Base-by-base conservation (phyloP, 805 yeast genomes). In the Monosporozyma servazzii region DNA sequence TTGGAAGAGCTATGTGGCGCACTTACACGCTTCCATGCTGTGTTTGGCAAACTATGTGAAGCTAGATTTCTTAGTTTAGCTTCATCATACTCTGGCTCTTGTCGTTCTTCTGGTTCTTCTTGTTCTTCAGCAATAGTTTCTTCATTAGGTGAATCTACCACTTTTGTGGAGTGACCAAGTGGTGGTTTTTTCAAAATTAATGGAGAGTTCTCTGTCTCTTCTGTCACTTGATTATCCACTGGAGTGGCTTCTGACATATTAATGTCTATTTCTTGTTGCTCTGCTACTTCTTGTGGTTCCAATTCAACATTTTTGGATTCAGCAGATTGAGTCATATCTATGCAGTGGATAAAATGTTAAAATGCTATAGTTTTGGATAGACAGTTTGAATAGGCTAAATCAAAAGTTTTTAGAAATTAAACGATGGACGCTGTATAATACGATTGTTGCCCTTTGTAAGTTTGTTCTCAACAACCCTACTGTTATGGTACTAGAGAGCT, bases 41-140 rank as follows among this genome's bases (percentile, higher is more conserved):
- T 62, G 30, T 65, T 65, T 3, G 70, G 69, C 6, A 65, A 52
- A 3, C 64, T 66, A 48, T 61, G 64, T 49, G 62, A 64, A 1
- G 64, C 55, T 44, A 66, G 51, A 40, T 66, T 66, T 49, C 64
- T 65, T 33, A 53, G 47, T 3, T 48, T 54, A 3, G 67, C 71
- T 44, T 67, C 71, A 4, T 50, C 53, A 50, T 65, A 66, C 8
- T 40, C n/a, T 20, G 39, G 8, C 17, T 46, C 48, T 30, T 33
- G 23, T 21, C 15, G 15, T 31, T 46, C 48, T 20, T 46, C 36
- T n/a, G 13, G 20, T 40, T 21, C 29, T 15, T 47, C 31, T 25
- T 20, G 23, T 27, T 18, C 42, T 37, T 31, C 41, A n/a, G 5
- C 7, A 10, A 30, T 30, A 13, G 39, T 29, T 11, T 23, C 15